phyloP scores from a whole-genome alignment of 2,329 filamentous ascomycete genomes.

The Microcyclosporella mali region DNA sequence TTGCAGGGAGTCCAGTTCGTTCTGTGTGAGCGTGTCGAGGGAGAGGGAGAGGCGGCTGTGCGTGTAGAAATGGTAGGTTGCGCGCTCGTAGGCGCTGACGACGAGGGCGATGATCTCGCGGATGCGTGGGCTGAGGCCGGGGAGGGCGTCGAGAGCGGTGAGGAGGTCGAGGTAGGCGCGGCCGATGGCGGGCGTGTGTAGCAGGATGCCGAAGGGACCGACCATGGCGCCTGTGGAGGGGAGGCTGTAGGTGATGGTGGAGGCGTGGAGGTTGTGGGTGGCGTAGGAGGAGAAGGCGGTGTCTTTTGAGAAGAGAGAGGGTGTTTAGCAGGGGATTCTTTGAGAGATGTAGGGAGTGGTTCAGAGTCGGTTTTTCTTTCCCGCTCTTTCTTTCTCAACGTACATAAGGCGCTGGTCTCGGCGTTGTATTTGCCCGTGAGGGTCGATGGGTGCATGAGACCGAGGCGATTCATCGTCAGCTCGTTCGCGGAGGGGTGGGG shows the following conservation, averaged over 20 bases:
- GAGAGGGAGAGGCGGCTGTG: slow-evolving; percentile 2
- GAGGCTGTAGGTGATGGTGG: slow-evolving; percentile 6
- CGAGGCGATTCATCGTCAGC: slow-evolving; percentile 13
- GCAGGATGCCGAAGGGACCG: slow-evolving; percentile 9
- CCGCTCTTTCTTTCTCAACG: too few species aligned
- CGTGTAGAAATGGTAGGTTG: slow-evolving; percentile 4
- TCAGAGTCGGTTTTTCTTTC: too few species aligned
- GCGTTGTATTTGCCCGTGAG: slow-evolving; percentile 13
- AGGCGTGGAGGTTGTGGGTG: not conserved
- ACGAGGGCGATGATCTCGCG: slow-evolving; percentile 11
- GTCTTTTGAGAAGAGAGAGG: not conserved
- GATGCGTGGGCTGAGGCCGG: slow-evolving; percentile 3
- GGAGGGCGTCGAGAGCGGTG: slow-evolving; percentile 5
- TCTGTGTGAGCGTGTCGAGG: slow-evolving; percentile 1
- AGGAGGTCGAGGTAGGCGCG: slow-evolving; percentile 6
- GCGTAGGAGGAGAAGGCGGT: slow-evolving; percentile 9
- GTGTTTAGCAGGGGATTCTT: too few species aligned
- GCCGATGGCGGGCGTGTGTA: slow-evolving; percentile 11
- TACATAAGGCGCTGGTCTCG: slow-evolving; percentile 10
- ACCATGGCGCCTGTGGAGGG: slow-evolving; percentile 11
- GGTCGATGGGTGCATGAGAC: slow-evolving; percentile 13
- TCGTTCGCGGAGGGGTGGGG: too few species aligned
- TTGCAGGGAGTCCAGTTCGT: slow-evolving; percentile 8
- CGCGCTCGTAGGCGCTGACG: slow-evolving; percentile 6
- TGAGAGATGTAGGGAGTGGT: too few species aligned